These are phyloP conservation scores for Ceratocystis albifundus DNA, from an alignment of 2,329 filamentous ascomycete genomes.

Conservation along the genomic window DNA sequence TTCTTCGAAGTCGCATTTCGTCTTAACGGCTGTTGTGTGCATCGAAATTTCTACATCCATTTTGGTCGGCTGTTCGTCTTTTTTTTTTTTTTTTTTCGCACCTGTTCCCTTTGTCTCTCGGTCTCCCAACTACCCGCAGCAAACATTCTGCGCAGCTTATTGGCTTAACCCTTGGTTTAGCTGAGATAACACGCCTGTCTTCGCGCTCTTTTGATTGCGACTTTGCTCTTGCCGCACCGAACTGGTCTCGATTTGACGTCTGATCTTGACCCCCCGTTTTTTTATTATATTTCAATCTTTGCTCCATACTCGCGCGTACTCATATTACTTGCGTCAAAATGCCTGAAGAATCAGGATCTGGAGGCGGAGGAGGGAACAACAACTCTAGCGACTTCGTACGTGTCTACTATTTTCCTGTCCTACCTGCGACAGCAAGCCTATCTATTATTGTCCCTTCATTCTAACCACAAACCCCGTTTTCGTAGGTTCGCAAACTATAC, in stretches of 20 bases:
- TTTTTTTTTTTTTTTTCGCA: neutral
- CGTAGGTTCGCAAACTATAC: constrained; percentile 91
- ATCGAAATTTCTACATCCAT: neutral
- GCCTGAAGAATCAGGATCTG: constrained; percentile 18
- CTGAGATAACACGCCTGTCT: neutral
- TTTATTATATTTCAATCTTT: neutral
- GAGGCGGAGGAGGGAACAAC: constrained; percentile 50
- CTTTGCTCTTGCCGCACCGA: no score
- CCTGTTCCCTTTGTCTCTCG: constrained; percentile 1
- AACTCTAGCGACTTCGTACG: constrained; percentile 94
- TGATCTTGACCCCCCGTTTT: neutral
- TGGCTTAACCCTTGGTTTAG: neutral
- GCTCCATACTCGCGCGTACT: neutral
- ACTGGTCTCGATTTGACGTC: no score
- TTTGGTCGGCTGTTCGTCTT: neutral
- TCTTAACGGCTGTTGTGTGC: neutral
- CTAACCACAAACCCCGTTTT: constrained; percentile 19
- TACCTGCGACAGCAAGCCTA: neutral
- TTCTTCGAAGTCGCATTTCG: neutral
- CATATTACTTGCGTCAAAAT: constrained; percentile 6
- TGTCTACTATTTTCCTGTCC: constrained; percentile 28
- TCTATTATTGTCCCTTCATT: neutral
- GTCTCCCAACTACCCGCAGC: neutral
- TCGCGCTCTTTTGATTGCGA: neutral
- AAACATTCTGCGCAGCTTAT: neutral